phyloP scores from a whole-genome alignment of 2,329 filamentous ascomycete genomes.

The Ophiostoma ulmi region DNA sequence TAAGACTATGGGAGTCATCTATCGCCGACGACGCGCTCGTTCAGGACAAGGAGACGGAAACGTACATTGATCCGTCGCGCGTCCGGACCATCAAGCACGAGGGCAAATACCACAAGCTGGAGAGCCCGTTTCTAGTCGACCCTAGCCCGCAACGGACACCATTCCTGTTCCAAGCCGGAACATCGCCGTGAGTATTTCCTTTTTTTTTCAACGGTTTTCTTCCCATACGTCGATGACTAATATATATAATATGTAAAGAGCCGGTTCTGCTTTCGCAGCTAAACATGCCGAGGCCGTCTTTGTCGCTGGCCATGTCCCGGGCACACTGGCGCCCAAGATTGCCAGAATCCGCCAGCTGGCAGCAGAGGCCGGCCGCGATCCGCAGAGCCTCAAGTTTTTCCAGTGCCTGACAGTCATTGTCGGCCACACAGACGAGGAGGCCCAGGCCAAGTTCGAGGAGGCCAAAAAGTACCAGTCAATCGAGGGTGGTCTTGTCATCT shows the following conservation, averaged over 20 bases:
- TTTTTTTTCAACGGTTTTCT: too few relatives aligned
- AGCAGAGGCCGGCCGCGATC: background rate
- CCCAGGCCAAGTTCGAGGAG: conserved; percentile 28
- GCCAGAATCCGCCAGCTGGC: background rate
- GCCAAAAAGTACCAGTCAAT: conserved; percentile 20
- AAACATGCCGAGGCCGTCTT: background rate
- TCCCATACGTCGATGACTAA: background rate
- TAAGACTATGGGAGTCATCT: background rate
- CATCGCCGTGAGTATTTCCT: background rate
- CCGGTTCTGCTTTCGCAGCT: background rate
- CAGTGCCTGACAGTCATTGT: background rate
- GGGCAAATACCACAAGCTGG: conserved; percentile 22
- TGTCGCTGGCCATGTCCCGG: background rate
- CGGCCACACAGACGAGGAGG: conserved; percentile 26
- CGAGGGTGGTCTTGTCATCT: conserved; percentile 29
- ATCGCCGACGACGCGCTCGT: background rate
- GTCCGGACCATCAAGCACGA: conserved; percentile 20
- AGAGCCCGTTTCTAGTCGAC: conserved; percentile 17
- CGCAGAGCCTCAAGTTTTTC: conserved; percentile 3
- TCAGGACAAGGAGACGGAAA: background rate
- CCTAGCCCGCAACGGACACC: conserved; percentile 23
- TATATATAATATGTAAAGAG: background rate
- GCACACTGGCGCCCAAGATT: background rate
- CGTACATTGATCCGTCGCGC: conserved; percentile 16
- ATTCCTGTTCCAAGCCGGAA: background rate